Evolutionary conservation across 2,329 filamentous ascomycete genomes (phyloP).

Genomic region (Thyridium curvatum): DNA sequence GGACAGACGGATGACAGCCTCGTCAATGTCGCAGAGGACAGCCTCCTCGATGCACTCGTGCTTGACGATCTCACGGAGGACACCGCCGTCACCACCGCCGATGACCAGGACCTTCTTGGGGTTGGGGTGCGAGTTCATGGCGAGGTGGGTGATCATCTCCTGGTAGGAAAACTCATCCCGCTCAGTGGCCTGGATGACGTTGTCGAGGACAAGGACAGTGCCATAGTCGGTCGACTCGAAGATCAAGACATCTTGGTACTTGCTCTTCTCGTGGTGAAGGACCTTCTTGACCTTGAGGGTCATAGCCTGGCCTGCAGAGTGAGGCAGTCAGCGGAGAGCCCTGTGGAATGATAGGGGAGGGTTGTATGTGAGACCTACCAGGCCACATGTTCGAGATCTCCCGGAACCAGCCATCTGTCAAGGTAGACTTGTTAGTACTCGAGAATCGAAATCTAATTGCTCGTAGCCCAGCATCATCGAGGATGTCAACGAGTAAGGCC

Average conservation of each 20-base stretch:
- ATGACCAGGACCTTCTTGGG: conserved; percentile 98
- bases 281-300: conserved; percentile 96
- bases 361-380: conserved; percentile 32
- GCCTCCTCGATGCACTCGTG: conserved; percentile 96
- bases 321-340: conserved; percentile 5
- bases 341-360: neutral
- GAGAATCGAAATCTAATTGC: neutral
- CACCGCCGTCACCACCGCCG: conserved; percentile 93
- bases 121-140: conserved; percentile 97
- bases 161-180: conserved; percentile 99
- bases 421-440: conserved; percentile 2
- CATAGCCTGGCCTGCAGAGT: conserved; percentile 77
- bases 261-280: conserved; percentile 96
- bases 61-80: conserved; percentile 98
- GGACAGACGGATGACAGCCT: conserved; percentile 96
- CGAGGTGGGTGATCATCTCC: conserved; percentile 99
- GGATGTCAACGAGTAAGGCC: neutral
- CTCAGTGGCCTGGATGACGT: conserved; percentile 98
- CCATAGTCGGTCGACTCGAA: conserved; percentile 98
- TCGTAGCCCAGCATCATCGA: neutral
- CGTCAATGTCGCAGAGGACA: conserved; percentile 95
- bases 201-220: conserved; percentile 93
- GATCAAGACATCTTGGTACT: conserved; percentile 98
- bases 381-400: conserved; percentile 99
- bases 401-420: conserved; percentile 97